Evolutionary conservation across 768 basidiomycete genomes (phyloP).

Genomic region (Amanita thiersii): DNA sequence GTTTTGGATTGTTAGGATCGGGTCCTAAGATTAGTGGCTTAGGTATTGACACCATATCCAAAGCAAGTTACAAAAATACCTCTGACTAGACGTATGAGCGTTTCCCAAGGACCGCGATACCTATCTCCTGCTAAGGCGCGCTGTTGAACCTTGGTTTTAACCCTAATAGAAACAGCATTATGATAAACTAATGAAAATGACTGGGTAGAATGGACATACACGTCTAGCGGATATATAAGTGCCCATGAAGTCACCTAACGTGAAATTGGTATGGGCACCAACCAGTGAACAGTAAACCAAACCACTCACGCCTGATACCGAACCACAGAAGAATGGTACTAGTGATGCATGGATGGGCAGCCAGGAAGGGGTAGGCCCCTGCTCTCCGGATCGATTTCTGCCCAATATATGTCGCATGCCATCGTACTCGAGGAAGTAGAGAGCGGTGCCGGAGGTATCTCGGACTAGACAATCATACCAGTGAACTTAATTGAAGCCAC

Average conservation of each 20-base stretch:
- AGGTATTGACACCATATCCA: too few species aligned
- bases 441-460: conserved; percentile 81
- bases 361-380: conserved; percentile 79
- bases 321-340: conserved; percentile 89
- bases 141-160: conserved; percentile 95
- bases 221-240: conserved; percentile 89
- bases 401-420: conserved; percentile 84
- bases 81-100: conserved; percentile 71
- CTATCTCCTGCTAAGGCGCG: conserved; percentile 75
- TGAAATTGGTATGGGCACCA: conserved; percentile 16
- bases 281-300: conserved; percentile 27
- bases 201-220: conserved; percentile 39
- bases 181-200: conserved; percentile 1
- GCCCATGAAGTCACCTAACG: conserved; percentile 70
- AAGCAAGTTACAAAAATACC: conserved; percentile 34
- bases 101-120: conserved; percentile 65
- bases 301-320: conserved; percentile 66
- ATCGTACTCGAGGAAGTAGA: conserved; percentile 95
- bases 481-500: background rate
- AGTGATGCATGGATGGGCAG: conserved; percentile 71
- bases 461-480: conserved; percentile 43
- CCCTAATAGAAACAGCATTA: conserved; percentile 29
- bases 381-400: conserved; percentile 66
- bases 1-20: conserved; percentile 70
- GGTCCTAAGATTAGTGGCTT: conserved; percentile 48